phyloP scores from a whole-genome alignment of 257 asterid species.

The Solanum virginianum region DNA sequence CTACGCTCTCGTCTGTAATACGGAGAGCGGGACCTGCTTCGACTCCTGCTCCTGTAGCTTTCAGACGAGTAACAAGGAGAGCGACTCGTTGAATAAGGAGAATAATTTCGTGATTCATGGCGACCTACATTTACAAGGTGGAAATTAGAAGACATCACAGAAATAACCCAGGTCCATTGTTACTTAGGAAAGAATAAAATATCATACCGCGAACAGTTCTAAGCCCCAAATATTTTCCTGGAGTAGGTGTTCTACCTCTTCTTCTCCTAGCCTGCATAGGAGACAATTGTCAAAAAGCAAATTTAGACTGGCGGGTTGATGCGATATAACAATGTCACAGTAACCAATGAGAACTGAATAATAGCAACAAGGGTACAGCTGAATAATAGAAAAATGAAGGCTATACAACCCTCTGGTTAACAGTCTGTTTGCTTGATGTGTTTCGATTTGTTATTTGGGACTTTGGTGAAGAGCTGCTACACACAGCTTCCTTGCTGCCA shows the following conservation, averaged over 20 bases:
- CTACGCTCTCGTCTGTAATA: neutral
- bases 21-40: conserved; percentile 17
- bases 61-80: conserved; percentile 46
- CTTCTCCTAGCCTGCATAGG: conserved; percentile 61
- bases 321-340: neutral
- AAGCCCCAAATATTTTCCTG: conserved; percentile 75
- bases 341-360: neutral
- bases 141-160: neutral
- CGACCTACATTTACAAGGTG: conserved; percentile 17
- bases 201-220: conserved; percentile 43
- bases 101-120: conserved; percentile 42
- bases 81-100: conserved; percentile 22
- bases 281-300: neutral
- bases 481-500: conserved; percentile 83
- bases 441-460: conserved; percentile 60
- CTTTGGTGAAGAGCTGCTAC: conserved; percentile 94
- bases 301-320: neutral
- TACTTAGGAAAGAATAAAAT: neutral
- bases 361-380: neutral
- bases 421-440: conserved; percentile 63
- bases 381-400: conserved; percentile 52
- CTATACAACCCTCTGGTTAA: conserved; percentile 81
- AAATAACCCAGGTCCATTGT: neutral
- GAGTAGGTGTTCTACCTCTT: conserved; percentile 92
- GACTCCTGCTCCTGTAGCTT: conserved; percentile 40